These are phyloP conservation scores for Plantago major DNA, from an alignment of 257 asterid species.

Conservation along the genomic window DNA sequence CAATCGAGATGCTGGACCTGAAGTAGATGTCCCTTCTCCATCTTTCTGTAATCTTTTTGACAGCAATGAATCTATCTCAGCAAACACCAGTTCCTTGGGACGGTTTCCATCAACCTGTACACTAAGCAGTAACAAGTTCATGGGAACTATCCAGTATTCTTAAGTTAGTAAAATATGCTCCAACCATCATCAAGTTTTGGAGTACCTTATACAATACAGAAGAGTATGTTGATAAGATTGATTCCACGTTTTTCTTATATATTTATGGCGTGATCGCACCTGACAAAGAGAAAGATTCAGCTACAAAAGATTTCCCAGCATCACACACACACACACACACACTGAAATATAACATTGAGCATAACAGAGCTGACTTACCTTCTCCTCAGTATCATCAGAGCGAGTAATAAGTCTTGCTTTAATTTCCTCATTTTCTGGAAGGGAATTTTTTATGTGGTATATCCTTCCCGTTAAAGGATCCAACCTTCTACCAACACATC, in stretches of 20 bases:
- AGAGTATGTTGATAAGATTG: conserved; percentile 55
- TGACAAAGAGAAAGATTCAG: conserved; percentile 27
- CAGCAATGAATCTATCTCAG: conserved; percentile 60
- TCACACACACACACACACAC: neutral
- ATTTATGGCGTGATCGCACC: conserved; percentile 69
- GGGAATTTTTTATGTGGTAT: conserved; percentile 63
- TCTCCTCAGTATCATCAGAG: conserved; percentile 85
- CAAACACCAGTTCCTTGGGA: conserved; percentile 59
- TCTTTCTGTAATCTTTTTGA: conserved; percentile 37
- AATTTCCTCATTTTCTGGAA: conserved; percentile 79
- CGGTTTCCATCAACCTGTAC: conserved; percentile 80
- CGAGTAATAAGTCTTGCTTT: conserved; percentile 72
- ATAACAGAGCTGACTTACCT: conserved; percentile 41
- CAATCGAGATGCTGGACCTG: conserved; percentile 36
- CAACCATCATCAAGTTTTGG: conserved; percentile 13
- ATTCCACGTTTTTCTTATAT: conserved; percentile 74
- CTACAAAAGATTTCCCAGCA: neutral
- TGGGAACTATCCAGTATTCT: conserved; percentile 6
- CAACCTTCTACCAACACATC: conserved; percentile 88
- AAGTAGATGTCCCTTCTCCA: conserved; percentile 37
- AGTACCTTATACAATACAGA: conserved; percentile 56
- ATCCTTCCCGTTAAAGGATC: conserved; percentile 83
- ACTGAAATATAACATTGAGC: neutral
- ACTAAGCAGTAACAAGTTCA: conserved; percentile 19
- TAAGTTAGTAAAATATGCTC: conserved; percentile 12